A percentile compares a stretch with the other conserved stretches of the same genome.
Evolutionary conservation across 805 yeast species (phyloP).

Genomic region (Myxozyma geophila): DNA sequence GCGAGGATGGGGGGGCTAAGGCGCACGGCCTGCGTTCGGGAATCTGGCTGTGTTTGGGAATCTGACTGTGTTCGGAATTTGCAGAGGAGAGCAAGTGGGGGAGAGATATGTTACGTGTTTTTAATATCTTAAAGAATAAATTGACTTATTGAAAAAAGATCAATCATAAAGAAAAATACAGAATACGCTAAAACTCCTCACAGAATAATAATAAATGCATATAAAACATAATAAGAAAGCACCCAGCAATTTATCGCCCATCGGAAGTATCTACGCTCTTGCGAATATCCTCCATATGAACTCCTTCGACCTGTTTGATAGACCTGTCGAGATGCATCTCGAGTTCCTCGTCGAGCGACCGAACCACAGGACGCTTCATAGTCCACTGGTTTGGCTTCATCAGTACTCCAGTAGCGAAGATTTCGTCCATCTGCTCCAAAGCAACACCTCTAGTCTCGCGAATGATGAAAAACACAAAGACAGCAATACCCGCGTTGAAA

Average conservation of each 20-base stretch:
- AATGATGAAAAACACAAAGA: slow-evolving; percentile 57
- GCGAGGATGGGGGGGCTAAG: too few species aligned
- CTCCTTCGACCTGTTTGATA: neutral
- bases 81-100: too few species aligned
- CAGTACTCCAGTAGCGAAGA: slow-evolving; percentile 48
- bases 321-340: neutral
- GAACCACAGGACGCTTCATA: slow-evolving; percentile 8
- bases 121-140: too few species aligned
- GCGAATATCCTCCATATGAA: slow-evolving; percentile 1
- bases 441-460: slow-evolving; percentile 76
- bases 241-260: neutral
- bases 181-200: neutral
- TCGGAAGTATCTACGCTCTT: neutral
- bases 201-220: neutral
- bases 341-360: neutral
- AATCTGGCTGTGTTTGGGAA: too few species aligned
- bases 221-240: neutral
- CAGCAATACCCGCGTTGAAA: slow-evolving; percentile 29
- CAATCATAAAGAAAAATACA: neutral
- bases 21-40: too few species aligned
- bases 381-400: slow-evolving; percentile 29
- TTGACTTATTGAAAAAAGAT: neutral
- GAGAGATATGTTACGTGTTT: too few species aligned
- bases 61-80: too few species aligned
- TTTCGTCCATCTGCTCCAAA: slow-evolving; percentile 76